Conservation (phyloP, 768 basidiomycete genomes). For the Pluteus cervinus region DNA sequence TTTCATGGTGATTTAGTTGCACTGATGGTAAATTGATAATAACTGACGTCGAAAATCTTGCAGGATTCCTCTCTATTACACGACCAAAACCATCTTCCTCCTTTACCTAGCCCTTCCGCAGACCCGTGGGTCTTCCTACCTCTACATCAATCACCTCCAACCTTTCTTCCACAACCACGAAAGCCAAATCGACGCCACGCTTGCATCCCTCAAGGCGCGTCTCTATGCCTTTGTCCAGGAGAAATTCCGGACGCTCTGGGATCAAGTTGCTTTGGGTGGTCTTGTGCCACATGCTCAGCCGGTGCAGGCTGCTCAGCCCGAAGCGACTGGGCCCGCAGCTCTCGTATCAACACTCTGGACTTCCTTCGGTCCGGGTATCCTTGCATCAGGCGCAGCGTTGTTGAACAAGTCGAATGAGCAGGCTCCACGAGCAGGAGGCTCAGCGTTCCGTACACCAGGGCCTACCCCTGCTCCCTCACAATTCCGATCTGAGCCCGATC, state of each 20-base stretch:
- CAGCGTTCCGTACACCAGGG: constrained; percentile 23
- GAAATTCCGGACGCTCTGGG: constrained; percentile 60
- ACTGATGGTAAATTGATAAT: neutral
- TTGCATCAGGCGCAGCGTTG: constrained; percentile 63
- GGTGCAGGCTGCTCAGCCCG: constrained; percentile 41
- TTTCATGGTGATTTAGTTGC: constrained; percentile 64
- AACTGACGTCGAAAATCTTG: neutral
- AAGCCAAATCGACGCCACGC: constrained; percentile 73
- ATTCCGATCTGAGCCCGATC: constrained; percentile 14
- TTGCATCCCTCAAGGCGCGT: constrained; percentile 57
- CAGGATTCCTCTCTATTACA: constrained; percentile 89
- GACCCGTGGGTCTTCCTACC: constrained; percentile 79
- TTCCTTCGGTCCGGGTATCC: constrained; percentile 68
- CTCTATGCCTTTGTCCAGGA: constrained; percentile 63
- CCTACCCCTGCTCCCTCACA: constrained; percentile 6
- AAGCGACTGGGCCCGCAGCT: constrained; percentile 59
- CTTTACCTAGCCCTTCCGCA: constrained; percentile 90
- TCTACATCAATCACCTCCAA: constrained; percentile 74
- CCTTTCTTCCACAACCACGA: constrained; percentile 85
- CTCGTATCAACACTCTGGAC: constrained; percentile 66
- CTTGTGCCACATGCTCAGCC: constrained; percentile 32
- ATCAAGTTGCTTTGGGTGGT: constrained; percentile 31
- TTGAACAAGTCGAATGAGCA: constrained; percentile 46
- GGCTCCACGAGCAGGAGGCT: constrained; percentile 24
- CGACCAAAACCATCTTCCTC: constrained; percentile 77